These are phyloP conservation scores for Fragilaria radians DNA, from an alignment of 108 stramenopile species.

Conservation along the genomic window DNA sequence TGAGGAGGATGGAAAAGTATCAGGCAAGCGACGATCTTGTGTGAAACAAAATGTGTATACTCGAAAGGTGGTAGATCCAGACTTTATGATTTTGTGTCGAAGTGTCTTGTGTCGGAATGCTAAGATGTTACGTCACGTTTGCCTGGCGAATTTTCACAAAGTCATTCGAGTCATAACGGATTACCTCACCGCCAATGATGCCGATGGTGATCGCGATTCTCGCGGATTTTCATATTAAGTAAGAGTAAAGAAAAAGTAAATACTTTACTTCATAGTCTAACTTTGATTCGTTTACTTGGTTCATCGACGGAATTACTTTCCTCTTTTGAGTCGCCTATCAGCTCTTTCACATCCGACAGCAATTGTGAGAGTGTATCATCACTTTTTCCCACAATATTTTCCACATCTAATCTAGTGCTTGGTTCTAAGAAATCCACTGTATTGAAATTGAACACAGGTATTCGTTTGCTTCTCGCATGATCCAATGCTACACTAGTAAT, in stretches of 20 bases:
- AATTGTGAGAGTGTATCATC: slow-evolving; percentile 29
- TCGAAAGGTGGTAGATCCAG: slow-evolving; percentile 50
- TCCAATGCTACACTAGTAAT: slow-evolving; percentile 58
- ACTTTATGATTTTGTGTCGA: slow-evolving; percentile 50
- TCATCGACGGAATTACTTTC: too few species aligned
- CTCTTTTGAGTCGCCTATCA: too few species aligned
- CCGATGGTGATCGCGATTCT: slow-evolving; percentile 40
- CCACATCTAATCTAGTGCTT: slow-evolving; percentile 39
- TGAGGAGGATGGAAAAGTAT: neutral
- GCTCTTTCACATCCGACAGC: slow-evolving; percentile 2
- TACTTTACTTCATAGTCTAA: too few species aligned
- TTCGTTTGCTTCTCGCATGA: slow-evolving; percentile 29
- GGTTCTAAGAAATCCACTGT: slow-evolving; percentile 36
- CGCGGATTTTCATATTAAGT: slow-evolving; percentile 33
- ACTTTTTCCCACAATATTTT: slow-evolving; percentile 44
- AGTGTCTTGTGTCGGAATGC: slow-evolving; percentile 63
- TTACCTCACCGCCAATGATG: slow-evolving; percentile 61
- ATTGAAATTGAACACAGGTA: slow-evolving; percentile 67
- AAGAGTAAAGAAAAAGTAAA: neutral
- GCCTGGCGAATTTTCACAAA: slow-evolving; percentile 62
- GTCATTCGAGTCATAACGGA: slow-evolving; percentile 44
- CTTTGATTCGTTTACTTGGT: too few species aligned
- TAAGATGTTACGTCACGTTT: slow-evolving; percentile 48
- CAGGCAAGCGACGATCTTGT: slow-evolving; percentile 18
- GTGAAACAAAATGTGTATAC: slow-evolving; percentile 62